Conservation (phyloP, 2,329 filamentous ascomycete species). For the Elsinoe necatrix region DNA sequence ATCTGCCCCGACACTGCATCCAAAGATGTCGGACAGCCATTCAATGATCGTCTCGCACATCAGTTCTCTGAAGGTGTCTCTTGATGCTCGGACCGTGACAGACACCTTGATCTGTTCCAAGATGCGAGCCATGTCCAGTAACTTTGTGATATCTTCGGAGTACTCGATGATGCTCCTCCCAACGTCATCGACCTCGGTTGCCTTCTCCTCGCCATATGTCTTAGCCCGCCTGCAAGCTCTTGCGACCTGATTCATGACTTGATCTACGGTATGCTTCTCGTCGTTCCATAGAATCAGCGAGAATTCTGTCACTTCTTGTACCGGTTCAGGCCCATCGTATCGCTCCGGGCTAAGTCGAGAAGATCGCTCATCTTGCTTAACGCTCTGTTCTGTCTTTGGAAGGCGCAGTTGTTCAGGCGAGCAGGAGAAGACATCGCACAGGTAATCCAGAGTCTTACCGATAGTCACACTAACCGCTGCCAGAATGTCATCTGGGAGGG, state of each 20-base stretch:
- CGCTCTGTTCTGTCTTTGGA: slow-evolving; percentile 72
- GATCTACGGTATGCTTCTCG: slow-evolving; percentile 91
- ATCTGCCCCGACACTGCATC: slow-evolving; percentile 76
- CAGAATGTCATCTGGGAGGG: slow-evolving; percentile 65
- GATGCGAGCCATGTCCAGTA: slow-evolving; percentile 71
- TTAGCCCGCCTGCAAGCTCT: slow-evolving; percentile 71
- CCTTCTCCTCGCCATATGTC: slow-evolving; percentile 62
- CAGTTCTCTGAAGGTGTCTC: slow-evolving; percentile 93
- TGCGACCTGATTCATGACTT: slow-evolving; percentile 83
- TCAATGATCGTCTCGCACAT: slow-evolving; percentile 98
- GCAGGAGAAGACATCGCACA: slow-evolving; percentile 96
- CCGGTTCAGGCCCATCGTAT: slow-evolving; percentile 51
- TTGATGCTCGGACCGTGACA: slow-evolving; percentile 82
- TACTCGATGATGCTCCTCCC: slow-evolving; percentile 81
- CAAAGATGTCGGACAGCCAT: slow-evolving; percentile 88
- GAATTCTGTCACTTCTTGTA: slow-evolving; percentile 61
- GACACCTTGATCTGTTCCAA: slow-evolving; percentile 96
- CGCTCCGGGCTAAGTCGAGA: slow-evolving; percentile 71
- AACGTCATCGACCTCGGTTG: slow-evolving; percentile 80
- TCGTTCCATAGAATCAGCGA: slow-evolving; percentile 93
- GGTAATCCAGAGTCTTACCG: slow-evolving; percentile 77
- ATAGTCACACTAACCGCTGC: slow-evolving; percentile 78
- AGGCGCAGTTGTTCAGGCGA: slow-evolving; percentile 90
- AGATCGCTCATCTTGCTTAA: slow-evolving; percentile 68
- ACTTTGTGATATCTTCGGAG: slow-evolving; percentile 58